Evolutionary conservation across 2,329 filamentous ascomycete genomes (phyloP), one percentile per base, ranked within the genome.

Genomic region (Teratosphaeria zuluensis): DNA sequence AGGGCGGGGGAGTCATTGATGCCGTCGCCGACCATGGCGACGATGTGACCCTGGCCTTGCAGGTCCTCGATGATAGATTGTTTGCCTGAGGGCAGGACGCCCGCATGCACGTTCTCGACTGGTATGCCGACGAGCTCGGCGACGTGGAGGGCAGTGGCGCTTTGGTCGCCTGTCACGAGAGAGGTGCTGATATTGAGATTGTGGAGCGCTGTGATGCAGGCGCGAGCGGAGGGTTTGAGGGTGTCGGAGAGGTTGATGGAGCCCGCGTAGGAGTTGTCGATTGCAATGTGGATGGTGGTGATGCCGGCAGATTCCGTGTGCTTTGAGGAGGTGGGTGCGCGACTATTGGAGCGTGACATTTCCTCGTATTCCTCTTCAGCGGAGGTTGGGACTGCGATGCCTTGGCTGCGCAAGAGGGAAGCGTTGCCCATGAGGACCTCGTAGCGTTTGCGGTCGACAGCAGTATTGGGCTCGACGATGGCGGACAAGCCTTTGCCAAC

Each of bases 1-100:
- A 99, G 84, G 0, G 94, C 94, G 0, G 94, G 94, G 0, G 91
- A 96, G 77, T 99, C 94, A 74, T 99, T 99, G 81, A 99, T 96
- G 51, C 94, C 94, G 73, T 99, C 94, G 56, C 94, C 92, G 14
- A 97, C 92, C 94, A 99, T 99, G 65, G 90, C 94, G 30, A 97
- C 90, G 55, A 88, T 79, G 66, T 91, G 83, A 61, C 90, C 90
- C 55, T 80, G 74, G 0, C 80, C 78, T 75, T 96, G 90, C 19
- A 97, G 81, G 57, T 87, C 78, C 55, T 84, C 83, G 66, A 99
- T 81, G 65, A 97, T 95, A 31, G 82, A 79, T 72, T 95, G 92
- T 72, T 99, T 99, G 75, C 95, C 89, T 63, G 90, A 87, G 0
- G 94, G 94, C 3, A 89, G 90, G 54, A 92, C 89, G n/a, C 89